These are phyloP conservation scores for Hypoxylon sp. DNA, from an alignment of 2,329 filamentous ascomycete genomes.

Conservation along the genomic window DNA sequence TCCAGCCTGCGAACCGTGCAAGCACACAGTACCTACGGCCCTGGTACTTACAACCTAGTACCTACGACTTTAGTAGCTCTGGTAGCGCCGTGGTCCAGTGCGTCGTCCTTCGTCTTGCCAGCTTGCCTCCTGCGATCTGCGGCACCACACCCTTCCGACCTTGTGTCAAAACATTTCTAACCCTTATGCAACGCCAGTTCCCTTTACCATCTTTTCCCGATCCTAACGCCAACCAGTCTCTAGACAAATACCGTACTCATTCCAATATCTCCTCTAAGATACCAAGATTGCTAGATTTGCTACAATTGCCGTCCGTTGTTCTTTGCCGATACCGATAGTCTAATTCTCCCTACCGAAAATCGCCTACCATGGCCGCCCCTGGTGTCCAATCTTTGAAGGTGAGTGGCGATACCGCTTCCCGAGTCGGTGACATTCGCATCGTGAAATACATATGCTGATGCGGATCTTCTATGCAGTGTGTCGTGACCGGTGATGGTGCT, in stretches of 20 bases:
- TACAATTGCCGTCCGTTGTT: constrained; percentile 21
- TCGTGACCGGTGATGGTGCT: constrained; percentile 98
- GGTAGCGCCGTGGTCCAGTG: constrained; percentile 4
- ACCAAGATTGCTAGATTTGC: constrained; percentile 24
- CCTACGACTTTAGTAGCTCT: neutral
- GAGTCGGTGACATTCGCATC: constrained; percentile 26
- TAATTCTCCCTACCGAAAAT: constrained; percentile 34
- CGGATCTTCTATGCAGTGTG: constrained; percentile 72
- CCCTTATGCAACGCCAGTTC: constrained; percentile 53
- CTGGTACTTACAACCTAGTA: neutral
- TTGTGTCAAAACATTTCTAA: constrained; percentile 56
- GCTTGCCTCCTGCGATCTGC: constrained; percentile 49
- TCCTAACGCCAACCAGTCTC: constrained; percentile 34
- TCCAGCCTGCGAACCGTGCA: constrained; percentile 38
- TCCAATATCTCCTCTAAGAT: constrained; percentile 17
- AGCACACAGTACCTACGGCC: constrained; percentile 8
- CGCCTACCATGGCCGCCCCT: constrained; percentile 78
- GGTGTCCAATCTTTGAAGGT: constrained; percentile 95
- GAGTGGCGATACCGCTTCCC: constrained; percentile 49
- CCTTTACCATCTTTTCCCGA: constrained; percentile 30
- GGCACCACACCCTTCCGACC: constrained; percentile 52
- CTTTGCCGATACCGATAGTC: constrained; percentile 34
- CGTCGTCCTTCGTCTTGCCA: constrained; percentile 32
- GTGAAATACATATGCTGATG: constrained; percentile 52
- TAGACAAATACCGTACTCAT: constrained; percentile 37